Conservation (phyloP, 768 basidiomycete genomes). For the Serendipita sp. region DNA sequence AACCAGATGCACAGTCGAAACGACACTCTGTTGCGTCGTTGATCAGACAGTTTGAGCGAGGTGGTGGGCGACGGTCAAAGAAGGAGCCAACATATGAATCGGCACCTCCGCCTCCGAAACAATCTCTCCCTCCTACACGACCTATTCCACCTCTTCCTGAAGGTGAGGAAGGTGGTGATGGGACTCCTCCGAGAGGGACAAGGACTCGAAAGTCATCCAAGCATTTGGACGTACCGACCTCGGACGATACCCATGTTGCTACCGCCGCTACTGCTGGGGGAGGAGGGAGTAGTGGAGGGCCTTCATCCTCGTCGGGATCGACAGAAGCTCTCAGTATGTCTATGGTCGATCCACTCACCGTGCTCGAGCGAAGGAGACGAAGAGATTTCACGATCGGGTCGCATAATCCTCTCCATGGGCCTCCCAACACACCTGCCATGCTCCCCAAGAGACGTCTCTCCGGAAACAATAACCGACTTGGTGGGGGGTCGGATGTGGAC, state of each 20-base stretch:
- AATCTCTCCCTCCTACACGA: neutral
- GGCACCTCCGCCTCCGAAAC: neutral
- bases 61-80: neutral
- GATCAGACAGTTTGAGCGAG: neutral
- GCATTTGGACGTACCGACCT: neutral
- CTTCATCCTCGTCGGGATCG: neutral
- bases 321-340: neutral
- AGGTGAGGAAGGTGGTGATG: no score
- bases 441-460: neutral
- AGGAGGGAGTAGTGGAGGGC: neutral
- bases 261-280: neutral
- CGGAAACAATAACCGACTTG: neutral
- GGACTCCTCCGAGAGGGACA: no score
- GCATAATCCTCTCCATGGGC: neutral
- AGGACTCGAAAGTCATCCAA: neutral
- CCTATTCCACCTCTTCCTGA: no score
- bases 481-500: no score
- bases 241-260: neutral
- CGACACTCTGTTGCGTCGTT: neutral
- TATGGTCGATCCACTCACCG: neutral
- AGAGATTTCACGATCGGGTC: neutral
- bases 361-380: neutral
- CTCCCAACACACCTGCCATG: neutral
- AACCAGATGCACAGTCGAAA: neutral
- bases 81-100: neutral